Evolutionary conservation across 371 early-diverging fungal genomes (phyloP), one percentile per base, ranked within the genome.

Genomic region (Syncephalastrum racemosum): DNA sequence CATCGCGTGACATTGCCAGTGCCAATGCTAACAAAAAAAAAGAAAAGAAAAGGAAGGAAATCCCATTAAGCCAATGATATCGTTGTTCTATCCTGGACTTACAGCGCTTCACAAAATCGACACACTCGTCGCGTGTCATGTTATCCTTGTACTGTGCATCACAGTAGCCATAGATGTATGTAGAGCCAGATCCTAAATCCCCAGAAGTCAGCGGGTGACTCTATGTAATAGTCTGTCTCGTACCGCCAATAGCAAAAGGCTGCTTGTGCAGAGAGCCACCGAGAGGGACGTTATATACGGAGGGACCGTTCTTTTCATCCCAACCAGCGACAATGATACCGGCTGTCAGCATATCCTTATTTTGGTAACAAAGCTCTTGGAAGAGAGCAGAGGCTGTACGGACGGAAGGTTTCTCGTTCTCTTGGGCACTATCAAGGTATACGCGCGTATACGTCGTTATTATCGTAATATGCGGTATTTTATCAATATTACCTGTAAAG

Each of bases 311-410:
- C 55, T 87, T 76, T 64, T 92, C 83, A 76, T 99, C 99, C 92
- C 94, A 98, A 45, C 99, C 99, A 45, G 93, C 99, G 36, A 99
- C 92, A 69, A 99, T 99, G 66, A 99, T 91, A 43, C 97, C 98
- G n/a, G 99, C 99, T 46, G 75, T 75, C 58, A 99, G 73, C 49
- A 60, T 59, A 70, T 93, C 89, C 80, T 95, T 96, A 82, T 99
- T 96, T 56, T 88, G 76, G 77, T 99, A 99, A 77, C 96, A 92
- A 20, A 99, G 65, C 65, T 96, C 90, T 54, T 93, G 95, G 80
- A 97, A 95, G 52, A 99, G 64, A 23, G 90, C 78, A 15, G 99
- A 94, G n/a, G 96, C 99, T 50, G 89, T 88, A 55, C 89, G 85
- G 16, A 98, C 97, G 22, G 91, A 83, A 16, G 97, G 97, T 39